phyloP scores from a whole-genome alignment of 805 yeast species.

The Wickerhamiella domercqiae region DNA sequence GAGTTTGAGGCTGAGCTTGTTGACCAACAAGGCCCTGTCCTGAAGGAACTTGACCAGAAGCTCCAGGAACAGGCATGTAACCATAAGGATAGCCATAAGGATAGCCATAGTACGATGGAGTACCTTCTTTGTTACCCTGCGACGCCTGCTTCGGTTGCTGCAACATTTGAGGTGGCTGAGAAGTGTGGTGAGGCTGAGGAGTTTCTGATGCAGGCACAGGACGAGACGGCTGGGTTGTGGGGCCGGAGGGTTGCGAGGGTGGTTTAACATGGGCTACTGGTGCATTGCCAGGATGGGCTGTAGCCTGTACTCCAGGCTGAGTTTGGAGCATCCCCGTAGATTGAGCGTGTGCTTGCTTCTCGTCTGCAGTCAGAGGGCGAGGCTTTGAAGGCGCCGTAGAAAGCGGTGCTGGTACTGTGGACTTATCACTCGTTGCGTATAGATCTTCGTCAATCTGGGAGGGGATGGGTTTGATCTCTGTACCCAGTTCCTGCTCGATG shows the following conservation, averaged over 20 bases:
- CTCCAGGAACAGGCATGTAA: slow-evolving; percentile 5
- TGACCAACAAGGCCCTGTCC: not conserved
- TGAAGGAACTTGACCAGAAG: not conserved
- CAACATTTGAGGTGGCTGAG: slow-evolving; percentile 6
- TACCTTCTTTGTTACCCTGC: slow-evolving; percentile 1
- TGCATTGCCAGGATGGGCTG: not conserved
- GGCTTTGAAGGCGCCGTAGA: slow-evolving; percentile 25
- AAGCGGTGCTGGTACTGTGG: slow-evolving; percentile 74
- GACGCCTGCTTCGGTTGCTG: slow-evolving; percentile 4
- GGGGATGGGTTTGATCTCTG: slow-evolving; percentile 95
- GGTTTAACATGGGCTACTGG: not conserved
- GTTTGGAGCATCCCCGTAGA: not conserved
- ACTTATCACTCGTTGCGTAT: slow-evolving; percentile 63
- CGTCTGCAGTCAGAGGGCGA: too few species aligned
- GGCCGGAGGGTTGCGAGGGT: not conserved
- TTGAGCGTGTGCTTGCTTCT: not conserved
- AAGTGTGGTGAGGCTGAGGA: not conserved
- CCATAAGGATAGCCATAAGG: slow-evolving; percentile 3
- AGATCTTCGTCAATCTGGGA: slow-evolving; percentile 76
- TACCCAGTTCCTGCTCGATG: slow-evolving; percentile 93
- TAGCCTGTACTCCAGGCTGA: not conserved
- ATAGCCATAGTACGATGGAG: not conserved
- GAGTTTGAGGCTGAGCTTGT: not conserved
- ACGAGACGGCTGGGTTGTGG: not conserved
- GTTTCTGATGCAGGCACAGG: not conserved